Percentiles rank a stretch among this genome's conserved stretches.
phyloP scores from a whole-genome alignment of 805 yeast genomes.

The Kuraishia molischiana region DNA sequence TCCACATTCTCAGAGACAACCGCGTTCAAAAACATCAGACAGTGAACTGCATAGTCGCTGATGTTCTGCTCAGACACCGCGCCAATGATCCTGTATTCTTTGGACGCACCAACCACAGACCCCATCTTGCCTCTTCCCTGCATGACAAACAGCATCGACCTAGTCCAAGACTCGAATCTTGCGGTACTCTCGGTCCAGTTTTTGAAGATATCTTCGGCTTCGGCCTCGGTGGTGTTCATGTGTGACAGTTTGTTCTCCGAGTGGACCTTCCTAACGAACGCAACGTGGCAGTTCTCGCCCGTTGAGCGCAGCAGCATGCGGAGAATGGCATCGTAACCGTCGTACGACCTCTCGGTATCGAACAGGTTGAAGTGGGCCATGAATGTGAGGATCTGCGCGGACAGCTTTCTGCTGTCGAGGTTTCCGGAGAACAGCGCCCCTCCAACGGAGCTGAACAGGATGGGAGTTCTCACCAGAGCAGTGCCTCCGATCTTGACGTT shows the following conservation, averaged over 20 bases:
- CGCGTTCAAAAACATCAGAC: slow-evolving; percentile 39
- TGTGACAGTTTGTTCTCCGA: neutral
- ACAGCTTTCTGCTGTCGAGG: slow-evolving; percentile 71
- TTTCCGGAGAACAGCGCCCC: slow-evolving; percentile 74
- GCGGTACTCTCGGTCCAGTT: slow-evolving; percentile 13
- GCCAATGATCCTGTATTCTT: slow-evolving; percentile 54
- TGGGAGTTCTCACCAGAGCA: slow-evolving; percentile 42
- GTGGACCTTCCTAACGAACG: slow-evolving; percentile 13
- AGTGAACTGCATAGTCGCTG: slow-evolving; percentile 40
- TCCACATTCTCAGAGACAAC: slow-evolving; percentile 28
- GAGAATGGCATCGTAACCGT: slow-evolving; percentile 9
- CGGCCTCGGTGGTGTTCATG: neutral
- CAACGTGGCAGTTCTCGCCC: slow-evolving; percentile 23
- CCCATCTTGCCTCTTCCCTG: slow-evolving; percentile 83
- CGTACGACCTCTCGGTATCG: slow-evolving; percentile 1
- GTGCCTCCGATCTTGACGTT: slow-evolving; percentile 61
- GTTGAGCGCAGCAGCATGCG: slow-evolving; percentile 16
- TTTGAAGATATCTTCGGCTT: neutral
- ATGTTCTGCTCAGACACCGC: slow-evolving; percentile 52
- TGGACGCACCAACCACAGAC: slow-evolving; percentile 86
- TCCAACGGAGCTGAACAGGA: slow-evolving; percentile 59
- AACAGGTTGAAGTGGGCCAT: slow-evolving; percentile 18
- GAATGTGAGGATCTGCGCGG: slow-evolving; percentile 70
- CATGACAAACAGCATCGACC: slow-evolving; percentile 18
- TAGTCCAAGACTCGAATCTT: slow-evolving; percentile 24